phyloP scores from a whole-genome alignment of 345 rosid species.

The Citrus unshiu region DNA sequence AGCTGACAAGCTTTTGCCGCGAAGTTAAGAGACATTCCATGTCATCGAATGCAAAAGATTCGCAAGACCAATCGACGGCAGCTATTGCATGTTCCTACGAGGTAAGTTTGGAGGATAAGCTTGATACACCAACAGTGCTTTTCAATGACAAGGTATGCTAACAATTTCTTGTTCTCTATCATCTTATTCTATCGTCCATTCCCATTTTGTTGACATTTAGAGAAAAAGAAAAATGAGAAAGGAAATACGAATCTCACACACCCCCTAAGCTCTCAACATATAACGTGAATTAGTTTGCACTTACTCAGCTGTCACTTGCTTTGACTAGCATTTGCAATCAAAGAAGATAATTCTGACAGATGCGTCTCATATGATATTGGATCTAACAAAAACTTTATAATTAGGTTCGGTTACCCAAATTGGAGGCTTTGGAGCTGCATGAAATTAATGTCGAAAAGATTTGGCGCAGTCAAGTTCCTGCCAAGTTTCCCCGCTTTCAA shows the following conservation, averaged over 20 bases:
- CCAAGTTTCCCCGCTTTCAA: not conserved
- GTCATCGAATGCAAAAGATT: no score
- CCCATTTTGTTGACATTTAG: no score
- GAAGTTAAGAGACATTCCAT: not conserved
- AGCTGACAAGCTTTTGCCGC: not conserved
- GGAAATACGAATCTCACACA: no score
- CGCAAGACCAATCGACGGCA: no score
- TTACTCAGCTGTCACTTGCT: no score
- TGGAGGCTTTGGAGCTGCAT: not conserved
- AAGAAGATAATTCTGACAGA: no score
- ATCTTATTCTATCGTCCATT: not conserved
- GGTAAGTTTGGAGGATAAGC: not conserved
- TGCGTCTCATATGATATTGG: no score
- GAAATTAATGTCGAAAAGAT: not conserved
- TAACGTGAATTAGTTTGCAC: no score
- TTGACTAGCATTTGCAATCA: no score
- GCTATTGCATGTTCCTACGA: not conserved
- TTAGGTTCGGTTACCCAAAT: slow-evolving; percentile 24
- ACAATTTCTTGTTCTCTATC: not conserved
- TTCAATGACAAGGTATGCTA: not conserved
- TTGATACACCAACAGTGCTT: not conserved
- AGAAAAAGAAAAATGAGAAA: no score
- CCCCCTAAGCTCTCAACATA: no score
- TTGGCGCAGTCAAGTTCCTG: slow-evolving; percentile 6
- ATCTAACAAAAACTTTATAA: no score